Evolutionary conservation across 805 yeast species (phyloP).

Genomic region (Candida chauliodis): DNA sequence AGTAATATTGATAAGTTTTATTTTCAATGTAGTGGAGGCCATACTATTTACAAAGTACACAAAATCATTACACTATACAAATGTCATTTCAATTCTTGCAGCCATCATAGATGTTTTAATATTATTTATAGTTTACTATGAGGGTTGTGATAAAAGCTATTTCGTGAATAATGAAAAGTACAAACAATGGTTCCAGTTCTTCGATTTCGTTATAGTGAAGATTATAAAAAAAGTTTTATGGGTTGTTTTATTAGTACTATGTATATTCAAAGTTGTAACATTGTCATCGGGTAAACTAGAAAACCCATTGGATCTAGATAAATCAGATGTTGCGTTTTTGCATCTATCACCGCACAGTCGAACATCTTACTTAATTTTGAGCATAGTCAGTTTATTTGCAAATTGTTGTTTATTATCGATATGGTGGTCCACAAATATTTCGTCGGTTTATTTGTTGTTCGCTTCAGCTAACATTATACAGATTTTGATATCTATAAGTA

Average conservation of each 20-base stretch:
- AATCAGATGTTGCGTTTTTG: neutral
- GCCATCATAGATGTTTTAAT: neutral
- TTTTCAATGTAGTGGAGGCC: constrained; percentile 6
- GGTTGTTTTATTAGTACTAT: constrained; percentile 7
- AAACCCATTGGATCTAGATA: constrained; percentile 3
- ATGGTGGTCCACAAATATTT: constrained; percentile 10
- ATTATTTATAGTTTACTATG: neutral
- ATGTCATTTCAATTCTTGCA: constrained; percentile 1
- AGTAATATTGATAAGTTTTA: constrained; percentile 4
- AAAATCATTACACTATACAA: neutral
- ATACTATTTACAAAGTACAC: constrained; percentile 5
- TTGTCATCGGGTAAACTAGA: constrained; percentile 6
- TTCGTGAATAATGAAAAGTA: neutral
- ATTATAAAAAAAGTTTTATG: constrained; percentile 4
- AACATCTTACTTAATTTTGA: constrained; percentile 6
- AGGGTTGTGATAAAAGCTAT: neutral
- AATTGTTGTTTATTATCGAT: constrained; percentile 9
- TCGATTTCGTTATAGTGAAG: constrained; percentile 1
- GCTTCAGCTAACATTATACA: constrained; percentile 5
- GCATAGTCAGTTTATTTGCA: constrained; percentile 3
- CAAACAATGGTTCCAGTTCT: neutral
- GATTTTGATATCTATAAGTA: constrained; percentile 9
- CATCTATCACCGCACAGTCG: neutral
- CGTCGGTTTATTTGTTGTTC: constrained; percentile 8
- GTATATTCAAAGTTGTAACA: constrained; percentile 6